Evolutionary conservation across 305 asterid species (phyloP).

Genomic region (Petunia hybrid): DNA sequence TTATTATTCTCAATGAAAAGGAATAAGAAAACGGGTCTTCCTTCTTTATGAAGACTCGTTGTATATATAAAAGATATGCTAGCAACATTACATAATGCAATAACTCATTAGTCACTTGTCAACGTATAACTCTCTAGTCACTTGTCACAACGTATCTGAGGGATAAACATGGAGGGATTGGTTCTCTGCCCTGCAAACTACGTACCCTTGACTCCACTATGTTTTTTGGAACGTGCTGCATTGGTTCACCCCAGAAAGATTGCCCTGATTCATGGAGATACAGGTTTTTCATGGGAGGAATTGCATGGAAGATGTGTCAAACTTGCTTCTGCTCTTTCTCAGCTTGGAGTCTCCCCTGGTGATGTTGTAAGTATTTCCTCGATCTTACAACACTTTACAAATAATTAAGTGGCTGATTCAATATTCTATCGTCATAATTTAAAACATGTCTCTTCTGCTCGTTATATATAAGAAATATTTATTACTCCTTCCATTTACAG

Average conservation of each 20-base stretch:
- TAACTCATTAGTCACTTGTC: too few species aligned
- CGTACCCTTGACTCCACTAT: constrained; percentile 41
- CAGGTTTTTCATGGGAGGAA: constrained; percentile 41
- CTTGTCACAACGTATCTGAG: neutral
- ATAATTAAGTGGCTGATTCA: neutral
- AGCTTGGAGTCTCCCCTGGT: constrained; percentile 38
- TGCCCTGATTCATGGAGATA: constrained; percentile 39
- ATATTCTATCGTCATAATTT: neutral
- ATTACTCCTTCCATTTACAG: too few species aligned
- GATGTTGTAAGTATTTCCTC: constrained; percentile 43
- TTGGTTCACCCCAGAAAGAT: constrained; percentile 39
- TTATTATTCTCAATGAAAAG: too few species aligned
- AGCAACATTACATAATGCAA: too few species aligned
- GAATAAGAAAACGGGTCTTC: too few species aligned
- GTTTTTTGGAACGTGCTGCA: constrained; percentile 46
- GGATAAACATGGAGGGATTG: constrained; percentile 29
- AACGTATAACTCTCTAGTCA: neutral
- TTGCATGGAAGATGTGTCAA: constrained; percentile 46
- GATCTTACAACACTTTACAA: neutral
- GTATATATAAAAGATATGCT: too few species aligned
- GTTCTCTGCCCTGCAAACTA: constrained; percentile 32
- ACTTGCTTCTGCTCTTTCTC: constrained; percentile 47
- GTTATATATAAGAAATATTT: too few species aligned
- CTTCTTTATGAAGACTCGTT: too few species aligned
- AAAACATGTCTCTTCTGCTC: too few species aligned